Percentiles rank a stretch among this genome's conserved stretches.
These are phyloP conservation scores for Cyberlindnera galapagoensis DNA, from an alignment of 805 yeast species.

Conservation along the genomic window DNA sequence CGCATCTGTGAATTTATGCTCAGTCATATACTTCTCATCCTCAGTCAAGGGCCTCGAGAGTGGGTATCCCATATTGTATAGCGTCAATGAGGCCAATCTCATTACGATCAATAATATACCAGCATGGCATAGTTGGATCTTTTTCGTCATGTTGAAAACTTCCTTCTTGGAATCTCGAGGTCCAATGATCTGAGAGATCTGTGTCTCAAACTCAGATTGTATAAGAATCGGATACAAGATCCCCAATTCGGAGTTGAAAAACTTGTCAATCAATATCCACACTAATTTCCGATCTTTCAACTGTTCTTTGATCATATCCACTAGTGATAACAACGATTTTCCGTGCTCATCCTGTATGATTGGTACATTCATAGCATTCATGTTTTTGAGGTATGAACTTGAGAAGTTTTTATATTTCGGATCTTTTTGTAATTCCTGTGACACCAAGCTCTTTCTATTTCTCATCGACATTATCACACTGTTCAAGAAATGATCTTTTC, in stretches of 20 bases:
- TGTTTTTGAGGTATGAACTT: too few species aligned
- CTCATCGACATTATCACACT: constrained; percentile 9
- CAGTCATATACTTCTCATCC: constrained; percentile 15
- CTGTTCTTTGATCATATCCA: constrained; percentile 1
- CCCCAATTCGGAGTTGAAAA: constrained; percentile 19
- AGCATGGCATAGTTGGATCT: constrained; percentile 13
- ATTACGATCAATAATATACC: constrained; percentile 18
- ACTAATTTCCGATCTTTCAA: constrained; percentile 16
- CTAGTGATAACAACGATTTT: constrained; percentile 3
- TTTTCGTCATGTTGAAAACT: constrained; percentile 13
- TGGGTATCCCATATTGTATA: constrained; percentile 18
- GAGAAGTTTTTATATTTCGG: neutral
- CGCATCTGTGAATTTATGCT: constrained; percentile 11
- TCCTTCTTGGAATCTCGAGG: constrained; percentile 3
- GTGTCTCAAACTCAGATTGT: constrained; percentile 11
- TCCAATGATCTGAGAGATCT: constrained; percentile 15
- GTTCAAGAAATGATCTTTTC: constrained; percentile 21
- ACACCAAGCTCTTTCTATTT: constrained; percentile 5
- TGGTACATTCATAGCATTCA: too few species aligned
- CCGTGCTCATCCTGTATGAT: neutral
- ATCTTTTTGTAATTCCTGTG: neutral
- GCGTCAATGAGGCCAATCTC: constrained; percentile 18
- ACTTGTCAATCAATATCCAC: constrained; percentile 22
- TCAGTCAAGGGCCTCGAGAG: constrained; percentile 1
- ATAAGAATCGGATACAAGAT: constrained; percentile 18